phyloP scores from a whole-genome alignment of 306 rosid species.

The Medicago truncatula region MtrunA17r5.0-ANR NC_053043.1:7044001-7044500 shows the following conservation, averaged over 20 bases:
- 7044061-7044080: slow-evolving; percentile 91
- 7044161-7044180: slow-evolving; percentile 38
- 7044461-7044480: neutral
- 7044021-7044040: slow-evolving; percentile 82
- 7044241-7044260: neutral
- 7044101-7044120: slow-evolving; percentile 97
- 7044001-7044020: slow-evolving; percentile 63
- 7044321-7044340: slow-evolving; percentile 93
- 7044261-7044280: neutral
- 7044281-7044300: slow-evolving; percentile 65
- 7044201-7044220: slow-evolving; percentile 35
- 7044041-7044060: slow-evolving; percentile 96
- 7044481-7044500: slow-evolving; percentile 2
- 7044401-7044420: slow-evolving; percentile 44
- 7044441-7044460: slow-evolving; percentile 49
- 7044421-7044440: slow-evolving; percentile 43
- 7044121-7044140: slow-evolving; percentile 90
- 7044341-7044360: slow-evolving; percentile 76
- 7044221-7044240: neutral
- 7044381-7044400: slow-evolving; percentile 3
- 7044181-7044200: slow-evolving; percentile 34
- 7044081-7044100: slow-evolving; percentile 94
- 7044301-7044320: slow-evolving; percentile 74
- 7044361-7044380: slow-evolving; percentile 23
- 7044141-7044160: slow-evolving; percentile 63